Evolutionary conservation across 2,329 filamentous ascomycete genomes (phyloP), one percentile per base, ranked within the genome.

Genomic region (Alternaria rosae): DNA sequence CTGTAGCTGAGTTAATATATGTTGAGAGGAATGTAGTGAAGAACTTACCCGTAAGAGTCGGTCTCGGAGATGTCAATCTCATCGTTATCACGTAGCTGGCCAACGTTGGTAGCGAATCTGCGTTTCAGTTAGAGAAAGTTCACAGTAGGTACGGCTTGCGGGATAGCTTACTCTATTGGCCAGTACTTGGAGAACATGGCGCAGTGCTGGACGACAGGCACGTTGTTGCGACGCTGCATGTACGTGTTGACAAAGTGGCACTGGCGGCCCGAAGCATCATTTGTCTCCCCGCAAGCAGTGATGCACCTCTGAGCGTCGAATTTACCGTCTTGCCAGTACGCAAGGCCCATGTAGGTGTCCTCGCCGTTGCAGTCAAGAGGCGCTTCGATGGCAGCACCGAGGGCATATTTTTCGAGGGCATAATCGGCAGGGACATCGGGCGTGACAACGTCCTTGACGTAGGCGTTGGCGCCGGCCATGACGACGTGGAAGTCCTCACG

Each of bases 171-270:
- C 59, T 26, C n/a, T 1, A 26, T 20, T 10, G 62, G 56, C 62
- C 58, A 65, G 25, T 58, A 47, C 6, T 45, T 9, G 6, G 58
- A 53, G 42, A 62, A 67, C 55, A 70, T 54, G 41, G 69, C 54
- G 60, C 75, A 77, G 64, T 74, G 73, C 59, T 78, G 73, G 7
- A 67, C 32, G 51, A 62, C 57, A 23, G 63, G 54, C 30, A 63
- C 60, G 1, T 60, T 59, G 52, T 76, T 68, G 51, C 71, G 71
- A 35, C 70, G 62, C n/a, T 78, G 59, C 12, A 77, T 51, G 59
- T 78, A 77, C 3, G 76, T 75, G 57, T 78, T 76, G 66, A 73
- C 74, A 65, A 75, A 78, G 35, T 70, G 69, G 70, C 76, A 79
- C 11, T 68, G 42, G 41, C 59, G 54, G 12, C 41, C 54, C 11